These are phyloP conservation scores for Iris pallida DNA, from an alignment of 116 monocot species.

Conservation along the genomic window DNA sequence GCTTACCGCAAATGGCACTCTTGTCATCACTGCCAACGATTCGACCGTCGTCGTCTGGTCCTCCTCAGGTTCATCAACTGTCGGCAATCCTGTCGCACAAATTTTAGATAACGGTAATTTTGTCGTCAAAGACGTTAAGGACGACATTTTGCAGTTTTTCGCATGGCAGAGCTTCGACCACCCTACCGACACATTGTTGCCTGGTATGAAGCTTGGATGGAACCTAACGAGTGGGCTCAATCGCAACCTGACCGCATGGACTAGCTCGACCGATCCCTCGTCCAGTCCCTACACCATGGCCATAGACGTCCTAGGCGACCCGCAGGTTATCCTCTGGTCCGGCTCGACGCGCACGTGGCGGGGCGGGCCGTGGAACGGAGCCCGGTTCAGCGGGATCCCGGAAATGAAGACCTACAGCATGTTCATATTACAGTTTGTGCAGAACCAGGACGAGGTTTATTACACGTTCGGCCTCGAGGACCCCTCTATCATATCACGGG, in stretches of 20 bases:
- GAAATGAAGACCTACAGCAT: neutral
- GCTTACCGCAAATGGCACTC: neutral
- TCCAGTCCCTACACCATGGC: neutral
- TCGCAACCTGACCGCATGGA: conserved; percentile 6
- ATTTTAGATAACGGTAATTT: conserved; percentile 28
- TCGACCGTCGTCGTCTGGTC: neutral
- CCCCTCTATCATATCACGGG: neutral
- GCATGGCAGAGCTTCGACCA: conserved; percentile 35
- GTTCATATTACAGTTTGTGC: neutral
- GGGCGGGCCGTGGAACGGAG: conserved; percentile 23
- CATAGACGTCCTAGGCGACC: neutral
- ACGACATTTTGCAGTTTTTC: neutral
- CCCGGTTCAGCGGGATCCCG: conserved; percentile 4
- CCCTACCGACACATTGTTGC: conserved; percentile 20
- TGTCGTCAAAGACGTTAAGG: neutral
- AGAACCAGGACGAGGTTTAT: conserved; percentile 3
- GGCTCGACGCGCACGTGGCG: neutral
- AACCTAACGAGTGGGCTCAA: neutral
- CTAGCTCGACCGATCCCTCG: neutral
- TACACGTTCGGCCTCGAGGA: neutral
- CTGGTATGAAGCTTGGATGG: conserved; percentile 23
- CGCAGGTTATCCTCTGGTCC: conserved; percentile 10
- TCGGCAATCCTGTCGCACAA: neutral
- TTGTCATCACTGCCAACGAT: conserved; percentile 5
- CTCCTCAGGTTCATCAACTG: neutral